Conservation (phyloP, 1,284 basidiomycete species). For the Microbotryum silenes-acaulis region DNA sequence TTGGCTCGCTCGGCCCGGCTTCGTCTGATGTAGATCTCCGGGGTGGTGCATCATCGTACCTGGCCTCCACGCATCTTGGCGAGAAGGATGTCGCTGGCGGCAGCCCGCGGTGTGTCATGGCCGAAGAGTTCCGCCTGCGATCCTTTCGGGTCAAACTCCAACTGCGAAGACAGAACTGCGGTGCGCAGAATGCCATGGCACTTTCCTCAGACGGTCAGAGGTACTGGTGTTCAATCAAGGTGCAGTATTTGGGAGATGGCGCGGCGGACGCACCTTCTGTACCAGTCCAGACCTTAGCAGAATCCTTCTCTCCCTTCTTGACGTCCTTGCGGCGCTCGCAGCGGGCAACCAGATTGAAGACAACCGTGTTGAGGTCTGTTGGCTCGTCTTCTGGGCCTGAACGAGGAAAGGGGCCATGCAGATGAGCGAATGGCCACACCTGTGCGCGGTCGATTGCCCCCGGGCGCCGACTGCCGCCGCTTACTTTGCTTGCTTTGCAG, state of each 20-base stretch:
- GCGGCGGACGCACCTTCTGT: conserved; percentile 44
- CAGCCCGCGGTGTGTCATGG: conserved; percentile 55
- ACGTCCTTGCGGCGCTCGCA: conserved; percentile 58
- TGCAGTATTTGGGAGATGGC: background rate
- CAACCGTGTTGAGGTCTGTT: conserved; percentile 85
- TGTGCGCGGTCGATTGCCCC: conserved; percentile 4
- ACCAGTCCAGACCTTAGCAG: conserved; percentile 60
- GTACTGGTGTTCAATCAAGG: background rate
- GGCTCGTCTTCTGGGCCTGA: conserved; percentile 49
- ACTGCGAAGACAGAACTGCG: conserved; percentile 64
- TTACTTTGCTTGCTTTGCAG: conserved; percentile 44
- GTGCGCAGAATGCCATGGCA: background rate
- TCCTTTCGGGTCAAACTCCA: conserved; percentile 80
- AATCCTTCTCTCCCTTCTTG: conserved; percentile 54
- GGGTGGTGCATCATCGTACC: conserved; percentile 31
- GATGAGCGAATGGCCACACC: background rate
- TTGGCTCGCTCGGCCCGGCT: background rate
- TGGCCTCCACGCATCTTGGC: conserved; percentile 87
- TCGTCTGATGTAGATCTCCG: background rate
- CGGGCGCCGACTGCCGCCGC: conserved; percentile 22
- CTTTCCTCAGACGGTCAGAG: background rate
- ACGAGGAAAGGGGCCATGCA: background rate
- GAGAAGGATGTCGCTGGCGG: conserved; percentile 78
- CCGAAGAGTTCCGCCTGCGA: conserved; percentile 56
- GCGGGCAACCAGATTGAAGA: conserved; percentile 67